A percentile compares a stretch with the other conserved stretches of the same genome.
Evolutionary conservation across 1,139 yeast species (phyloP).

Genomic region (Sugiyamaella castrensis): DNA sequence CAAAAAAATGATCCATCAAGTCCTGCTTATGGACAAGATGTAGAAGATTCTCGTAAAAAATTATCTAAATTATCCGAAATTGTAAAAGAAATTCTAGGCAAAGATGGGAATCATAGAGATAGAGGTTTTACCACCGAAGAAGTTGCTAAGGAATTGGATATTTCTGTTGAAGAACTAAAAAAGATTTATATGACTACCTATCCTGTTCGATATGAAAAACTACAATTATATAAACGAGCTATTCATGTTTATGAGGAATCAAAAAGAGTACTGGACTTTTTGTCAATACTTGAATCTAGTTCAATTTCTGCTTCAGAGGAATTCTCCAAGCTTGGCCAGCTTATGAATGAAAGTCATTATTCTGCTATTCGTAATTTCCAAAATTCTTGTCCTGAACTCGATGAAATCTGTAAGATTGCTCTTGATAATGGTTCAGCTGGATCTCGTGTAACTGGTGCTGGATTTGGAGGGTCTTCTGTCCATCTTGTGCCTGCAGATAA

Average conservation of each 20-base stretch:
- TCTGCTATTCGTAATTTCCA: constrained; percentile 51
- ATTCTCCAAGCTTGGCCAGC: constrained; percentile 45
- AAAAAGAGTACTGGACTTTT: constrained; percentile 54
- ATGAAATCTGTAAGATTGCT: constrained; percentile 54
- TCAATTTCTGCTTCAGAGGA: constrained; percentile 14
- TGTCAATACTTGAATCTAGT: constrained; percentile 40
- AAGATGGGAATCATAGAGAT: constrained; percentile 33
- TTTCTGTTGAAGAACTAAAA: constrained; percentile 46
- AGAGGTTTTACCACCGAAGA: constrained; percentile 53
- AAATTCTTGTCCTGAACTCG: constrained; percentile 56
- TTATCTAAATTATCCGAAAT: constrained; percentile 44
- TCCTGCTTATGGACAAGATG: constrained; percentile 49
- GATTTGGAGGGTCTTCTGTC: constrained; percentile 74
- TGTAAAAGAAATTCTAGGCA: constrained; percentile 41
- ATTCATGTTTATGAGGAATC: constrained; percentile 66
- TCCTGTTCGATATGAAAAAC: constrained; percentile 55
- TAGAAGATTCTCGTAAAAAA: constrained; percentile 44
- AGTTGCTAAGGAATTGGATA: constrained; percentile 47
- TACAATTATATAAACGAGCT: constrained; percentile 58
- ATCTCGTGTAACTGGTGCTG: constrained; percentile 76
- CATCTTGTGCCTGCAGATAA: constrained; percentile 54
- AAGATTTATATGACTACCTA: constrained; percentile 49
- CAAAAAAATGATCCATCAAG: constrained; percentile 31
- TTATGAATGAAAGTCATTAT: constrained; percentile 60
- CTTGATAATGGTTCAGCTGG: constrained; percentile 57